Percentiles rank a stretch among this genome's conserved stretches.
phyloP scores from a whole-genome alignment of 2,329 filamentous ascomycete species.

The Pseudocercospora ulei region DNA sequence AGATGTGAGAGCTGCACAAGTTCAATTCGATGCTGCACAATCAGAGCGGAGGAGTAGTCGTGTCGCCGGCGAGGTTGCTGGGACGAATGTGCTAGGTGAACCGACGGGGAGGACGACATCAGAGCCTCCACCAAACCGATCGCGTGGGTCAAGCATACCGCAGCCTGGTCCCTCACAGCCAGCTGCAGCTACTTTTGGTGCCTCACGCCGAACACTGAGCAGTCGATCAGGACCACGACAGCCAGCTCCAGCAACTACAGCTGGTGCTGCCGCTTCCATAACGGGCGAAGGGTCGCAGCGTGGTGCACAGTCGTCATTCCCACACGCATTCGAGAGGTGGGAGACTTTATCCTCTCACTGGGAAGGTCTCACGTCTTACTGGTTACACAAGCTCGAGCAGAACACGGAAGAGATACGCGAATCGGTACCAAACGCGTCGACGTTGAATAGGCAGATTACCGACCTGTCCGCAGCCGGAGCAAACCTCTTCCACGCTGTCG shows the following conservation, averaged over 20 bases:
- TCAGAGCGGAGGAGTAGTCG: constrained; percentile 21
- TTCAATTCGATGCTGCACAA: constrained; percentile 23
- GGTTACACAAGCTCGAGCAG: constrained; percentile 85
- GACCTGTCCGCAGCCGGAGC: constrained; percentile 95
- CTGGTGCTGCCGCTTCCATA: constrained; percentile 15
- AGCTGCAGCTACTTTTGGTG: constrained; percentile 19
- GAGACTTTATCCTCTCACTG: constrained; percentile 93
- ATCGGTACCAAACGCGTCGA: constrained; percentile 66
- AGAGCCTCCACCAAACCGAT: constrained; percentile 19
- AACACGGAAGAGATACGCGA: constrained; percentile 76
- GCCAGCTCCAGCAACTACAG: constrained; percentile 19
- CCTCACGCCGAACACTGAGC: constrained; percentile 22
- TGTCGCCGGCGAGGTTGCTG: constrained; percentile 28
- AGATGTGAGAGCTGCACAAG: constrained; percentile 23
- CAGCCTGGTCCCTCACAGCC: constrained; percentile 22
- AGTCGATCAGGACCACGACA: constrained; percentile 25
- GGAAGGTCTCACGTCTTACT: constrained; percentile 95
- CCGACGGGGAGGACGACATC: constrained; percentile 29
- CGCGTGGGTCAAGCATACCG: constrained; percentile 22
- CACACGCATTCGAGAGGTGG: constrained; percentile 96
- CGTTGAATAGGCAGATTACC: constrained; percentile 86
- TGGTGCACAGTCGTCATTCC: constrained; percentile 58
- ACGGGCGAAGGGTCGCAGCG: constrained; percentile 21
- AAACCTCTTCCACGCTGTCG: constrained; percentile 94
- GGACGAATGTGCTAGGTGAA: constrained; percentile 30